Evolutionary conservation across 108 stramenopile genomes (phyloP).

Genomic region (Pelagomonas calceolata): DNA sequence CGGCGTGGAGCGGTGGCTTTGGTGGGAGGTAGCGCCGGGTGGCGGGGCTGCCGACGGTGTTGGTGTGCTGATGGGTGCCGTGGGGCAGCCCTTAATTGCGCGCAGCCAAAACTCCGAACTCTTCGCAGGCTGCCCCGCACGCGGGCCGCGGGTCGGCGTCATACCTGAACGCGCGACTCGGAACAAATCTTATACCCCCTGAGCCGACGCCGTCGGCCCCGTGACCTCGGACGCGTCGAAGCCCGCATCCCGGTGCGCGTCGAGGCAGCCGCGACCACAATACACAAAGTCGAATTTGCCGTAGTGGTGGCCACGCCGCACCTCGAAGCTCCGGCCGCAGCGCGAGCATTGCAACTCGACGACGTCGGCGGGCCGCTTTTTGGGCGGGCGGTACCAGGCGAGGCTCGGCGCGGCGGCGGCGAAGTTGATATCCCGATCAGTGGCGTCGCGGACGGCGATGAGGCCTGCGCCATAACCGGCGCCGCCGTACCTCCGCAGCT

Average conservation of each 20-base stretch:
- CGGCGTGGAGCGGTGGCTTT: too few species aligned
- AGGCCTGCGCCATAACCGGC: neutral
- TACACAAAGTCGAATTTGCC: neutral
- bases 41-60: too few species aligned
- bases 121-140: too few species aligned
- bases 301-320: neutral
- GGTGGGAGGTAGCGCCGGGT: too few species aligned
- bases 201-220: too few species aligned
- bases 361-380: neutral
- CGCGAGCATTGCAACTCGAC: neutral
- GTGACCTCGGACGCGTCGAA: neutral
- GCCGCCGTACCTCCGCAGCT: neutral
- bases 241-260: neutral
- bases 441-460: neutral
- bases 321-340: neutral
- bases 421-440: neutral
- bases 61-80: too few species aligned
- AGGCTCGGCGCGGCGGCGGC: neutral
- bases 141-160: too few species aligned
- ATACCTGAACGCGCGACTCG: too few species aligned
- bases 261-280: neutral
- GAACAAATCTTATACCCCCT: too few species aligned
- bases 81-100: too few species aligned
- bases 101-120: too few species aligned
- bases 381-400: neutral